Base-by-base conservation (phyloP, 306 rosid species). In the Cicer cuneatum region DNA sequence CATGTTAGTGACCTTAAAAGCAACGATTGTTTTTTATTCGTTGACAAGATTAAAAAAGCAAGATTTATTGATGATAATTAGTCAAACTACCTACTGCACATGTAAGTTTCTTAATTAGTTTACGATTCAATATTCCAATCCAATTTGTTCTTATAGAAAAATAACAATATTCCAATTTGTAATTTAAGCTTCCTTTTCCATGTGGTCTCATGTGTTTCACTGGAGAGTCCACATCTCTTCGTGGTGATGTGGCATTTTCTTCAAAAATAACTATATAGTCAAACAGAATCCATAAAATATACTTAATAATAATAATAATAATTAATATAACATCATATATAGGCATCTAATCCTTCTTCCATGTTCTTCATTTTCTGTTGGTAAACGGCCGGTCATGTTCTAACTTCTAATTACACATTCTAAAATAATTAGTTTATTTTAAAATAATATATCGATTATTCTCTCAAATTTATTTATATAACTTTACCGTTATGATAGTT, bases 151-250 rank as follows among this genome's bases (percentile, higher is more conserved):
- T 24, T 24, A 24, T 2, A 29, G 33, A 29, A 29, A 29, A 29
- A 29, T 29, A 29, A 29, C 54, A 82, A 71, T 81, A 84, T 81
- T 81, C 67, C 61, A 76, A 71, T 46, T 60, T 78, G 70, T 56
- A 78, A 62, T 24, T 67, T 42, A 78, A 81, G 66, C 29, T 62
- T 15, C 41, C 66, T 5, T 75, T 75, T 81, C 83, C 97, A 91
- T 87, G 97, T 91, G 97, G 80, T 83, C 82, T 87, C 97, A 84
- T 90, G 92, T 87, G 90, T 87, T 89, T 82, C 87, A 80, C 40
- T 63, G 24, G 52, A 77, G 78, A 77, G 64, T 77, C 82, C 75
- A 83, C 82, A 13, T 51, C 49, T 73, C 69, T 69, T 13, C 70
- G 18, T 76, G 2, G 43, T 65, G 73, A 49, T 57, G 14, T 59